Conservation (phyloP, 768 basidiomycete species). For the Psilocybe tampanensis region DNA sequence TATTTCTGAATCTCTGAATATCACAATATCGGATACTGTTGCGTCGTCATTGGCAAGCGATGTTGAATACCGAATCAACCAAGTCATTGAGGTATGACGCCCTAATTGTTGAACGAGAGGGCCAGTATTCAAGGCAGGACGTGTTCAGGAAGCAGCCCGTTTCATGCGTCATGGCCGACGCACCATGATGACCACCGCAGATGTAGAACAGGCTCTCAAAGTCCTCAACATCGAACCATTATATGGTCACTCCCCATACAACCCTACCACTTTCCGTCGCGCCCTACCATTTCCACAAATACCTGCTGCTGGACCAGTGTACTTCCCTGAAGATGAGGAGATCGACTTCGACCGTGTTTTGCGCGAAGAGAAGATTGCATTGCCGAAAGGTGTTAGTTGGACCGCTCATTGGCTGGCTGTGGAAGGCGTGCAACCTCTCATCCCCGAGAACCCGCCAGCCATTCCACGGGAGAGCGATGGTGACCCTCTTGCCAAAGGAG, state of each 20-base stretch:
- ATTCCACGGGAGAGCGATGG: slow-evolving; percentile 55
- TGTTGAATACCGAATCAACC: slow-evolving; percentile 95
- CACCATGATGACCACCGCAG: slow-evolving; percentile 85
- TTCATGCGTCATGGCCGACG: slow-evolving; percentile 95
- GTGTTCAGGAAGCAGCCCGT: slow-evolving; percentile 83
- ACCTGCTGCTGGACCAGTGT: slow-evolving; percentile 69
- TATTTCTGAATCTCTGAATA: slow-evolving; percentile 84
- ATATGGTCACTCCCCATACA: slow-evolving; percentile 78
- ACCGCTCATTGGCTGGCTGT: slow-evolving; percentile 98
- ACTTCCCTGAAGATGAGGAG: slow-evolving; percentile 96
- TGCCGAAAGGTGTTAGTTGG: slow-evolving; percentile 84
- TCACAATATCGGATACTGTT: slow-evolving; percentile 79
- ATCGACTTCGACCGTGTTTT: slow-evolving; percentile 94
- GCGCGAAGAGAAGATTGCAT: slow-evolving; percentile 79
- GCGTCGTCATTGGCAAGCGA: slow-evolving; percentile 90
- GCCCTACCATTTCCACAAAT: slow-evolving; percentile 55
- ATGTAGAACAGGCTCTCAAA: slow-evolving; percentile 92
- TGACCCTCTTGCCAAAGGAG: slow-evolving; percentile 28
- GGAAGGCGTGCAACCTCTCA: slow-evolving; percentile 96
- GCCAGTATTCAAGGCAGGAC: background rate
- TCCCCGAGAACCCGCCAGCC: slow-evolving; percentile 93
- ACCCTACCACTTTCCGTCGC: slow-evolving; percentile 63
- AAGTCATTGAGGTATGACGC: slow-evolving; percentile 80
- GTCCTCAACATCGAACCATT: slow-evolving; percentile 96
- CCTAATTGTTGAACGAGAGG: background rate